phyloP scores from a whole-genome alignment of 371 early-diverging fungal species.

The Zopfochytrium polystomum region DNA sequence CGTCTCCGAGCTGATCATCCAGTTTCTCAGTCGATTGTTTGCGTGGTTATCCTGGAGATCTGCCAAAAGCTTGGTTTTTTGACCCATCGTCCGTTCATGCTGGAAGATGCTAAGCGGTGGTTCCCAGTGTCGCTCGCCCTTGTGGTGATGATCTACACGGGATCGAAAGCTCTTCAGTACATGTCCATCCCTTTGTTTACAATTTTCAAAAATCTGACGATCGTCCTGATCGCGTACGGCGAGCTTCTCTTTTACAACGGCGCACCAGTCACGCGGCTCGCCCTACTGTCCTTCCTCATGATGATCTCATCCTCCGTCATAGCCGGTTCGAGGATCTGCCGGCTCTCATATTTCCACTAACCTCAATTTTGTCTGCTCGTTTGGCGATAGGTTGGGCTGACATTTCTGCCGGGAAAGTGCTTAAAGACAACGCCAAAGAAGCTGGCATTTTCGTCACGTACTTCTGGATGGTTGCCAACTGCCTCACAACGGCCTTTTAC shows the following conservation, averaged over 20 bases:
- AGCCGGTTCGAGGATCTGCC: slow-evolving; percentile 67
- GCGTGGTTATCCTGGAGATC: slow-evolving; percentile 40
- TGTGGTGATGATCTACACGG: slow-evolving; percentile 97
- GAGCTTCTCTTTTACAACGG: slow-evolving; percentile 84
- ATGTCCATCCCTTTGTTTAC: slow-evolving; percentile 95
- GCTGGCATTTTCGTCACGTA: slow-evolving; percentile 49
- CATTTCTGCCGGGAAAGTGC: slow-evolving; percentile 32
- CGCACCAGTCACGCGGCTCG: slow-evolving; percentile 66
- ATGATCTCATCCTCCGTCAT: slow-evolving; percentile 95
- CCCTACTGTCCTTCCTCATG: slow-evolving; percentile 80
- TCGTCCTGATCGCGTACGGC: slow-evolving; percentile 93
- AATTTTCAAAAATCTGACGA: slow-evolving; percentile 97
- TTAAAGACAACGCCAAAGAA: slow-evolving; percentile 24
- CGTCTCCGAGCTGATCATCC: background rate
- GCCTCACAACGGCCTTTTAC: slow-evolving; percentile 87
- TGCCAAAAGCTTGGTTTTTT: slow-evolving; percentile 35
- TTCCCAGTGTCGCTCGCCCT: slow-evolving; percentile 82
- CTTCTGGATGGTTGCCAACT: slow-evolving; percentile 90
- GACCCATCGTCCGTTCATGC: slow-evolving; percentile 49
- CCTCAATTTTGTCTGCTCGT: too few relatives aligned
- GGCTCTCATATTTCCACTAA: too few relatives aligned
- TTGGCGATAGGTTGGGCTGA: slow-evolving; percentile 45
- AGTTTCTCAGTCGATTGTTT: slow-evolving; percentile 40
- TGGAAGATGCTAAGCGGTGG: slow-evolving; percentile 72
- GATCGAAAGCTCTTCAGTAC: slow-evolving; percentile 88